These are phyloP conservation scores for Leishmania tarentolae DNA, from an alignment of 208 protist species.

Conservation along the genomic window DNA sequence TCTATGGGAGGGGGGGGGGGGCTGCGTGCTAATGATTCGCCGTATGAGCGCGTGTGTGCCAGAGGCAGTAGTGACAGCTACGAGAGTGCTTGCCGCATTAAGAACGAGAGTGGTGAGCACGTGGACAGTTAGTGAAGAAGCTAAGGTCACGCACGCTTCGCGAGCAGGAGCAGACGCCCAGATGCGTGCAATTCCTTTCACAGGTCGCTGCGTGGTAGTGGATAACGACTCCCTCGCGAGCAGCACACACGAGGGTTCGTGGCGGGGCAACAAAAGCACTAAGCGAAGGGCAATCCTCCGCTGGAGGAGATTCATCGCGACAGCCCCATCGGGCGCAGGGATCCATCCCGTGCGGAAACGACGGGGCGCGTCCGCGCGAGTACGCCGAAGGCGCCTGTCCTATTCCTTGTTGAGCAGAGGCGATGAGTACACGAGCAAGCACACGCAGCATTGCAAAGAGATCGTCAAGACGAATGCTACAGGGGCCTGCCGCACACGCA, in stretches of 20 bases:
- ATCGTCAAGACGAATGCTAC: neutral
- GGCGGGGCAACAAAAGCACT: neutral
- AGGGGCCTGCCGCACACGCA: neutral
- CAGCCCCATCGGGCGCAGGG: neutral
- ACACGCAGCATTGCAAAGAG: neutral
- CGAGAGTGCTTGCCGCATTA: neutral
- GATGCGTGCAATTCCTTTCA: neutral
- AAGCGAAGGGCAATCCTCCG: neutral
- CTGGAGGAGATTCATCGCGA: neutral
- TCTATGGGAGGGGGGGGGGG: neutral
- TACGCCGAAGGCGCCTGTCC: neutral
- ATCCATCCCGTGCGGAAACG: neutral
- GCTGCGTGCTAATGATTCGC: neutral
- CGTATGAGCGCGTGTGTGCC: neutral
- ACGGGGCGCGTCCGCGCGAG: neutral
- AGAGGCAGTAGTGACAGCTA: neutral
- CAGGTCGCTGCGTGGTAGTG: neutral
- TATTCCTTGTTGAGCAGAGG: neutral
- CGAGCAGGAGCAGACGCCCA: neutral
- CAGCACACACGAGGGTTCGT: neutral
- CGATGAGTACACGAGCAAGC: neutral
- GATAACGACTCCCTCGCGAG: neutral
- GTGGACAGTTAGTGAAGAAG: neutral
- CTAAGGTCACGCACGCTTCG: neutral
- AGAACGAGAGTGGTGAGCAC: neutral